These are phyloP conservation scores for Chrysoporthe cubensis DNA, from an alignment of 2,329 filamentous ascomycete species.

Conservation along the genomic window DNA sequence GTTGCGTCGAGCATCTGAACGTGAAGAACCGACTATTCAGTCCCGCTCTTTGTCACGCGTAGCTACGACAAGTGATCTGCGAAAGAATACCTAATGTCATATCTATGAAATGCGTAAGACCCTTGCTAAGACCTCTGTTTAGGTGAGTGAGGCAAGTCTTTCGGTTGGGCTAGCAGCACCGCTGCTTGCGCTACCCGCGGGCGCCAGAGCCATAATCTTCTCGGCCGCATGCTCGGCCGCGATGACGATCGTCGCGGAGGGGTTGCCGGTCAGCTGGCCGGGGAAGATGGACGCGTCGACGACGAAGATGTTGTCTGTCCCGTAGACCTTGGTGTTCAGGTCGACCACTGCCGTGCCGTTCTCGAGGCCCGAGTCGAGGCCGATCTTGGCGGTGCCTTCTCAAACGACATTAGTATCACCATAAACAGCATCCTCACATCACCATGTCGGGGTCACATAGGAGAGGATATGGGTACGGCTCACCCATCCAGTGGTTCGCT, in stretches of 20 bases:
- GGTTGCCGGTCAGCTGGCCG: slow-evolving; percentile 27
- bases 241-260: slow-evolving; percentile 26
- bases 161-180: background rate
- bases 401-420: background rate
- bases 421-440: background rate
- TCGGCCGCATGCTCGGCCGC: slow-evolving; percentile 26
- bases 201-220: slow-evolving; percentile 24
- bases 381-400: slow-evolving; percentile 27
- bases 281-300: slow-evolving; percentile 29
- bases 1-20: background rate
- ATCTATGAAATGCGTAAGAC: background rate
- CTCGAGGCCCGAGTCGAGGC: slow-evolving; percentile 26
- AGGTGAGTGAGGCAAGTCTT: background rate
- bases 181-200: background rate
- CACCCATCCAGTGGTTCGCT: slow-evolving; percentile 29
- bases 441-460: background rate
- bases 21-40: background rate
- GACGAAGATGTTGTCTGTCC: slow-evolving; percentile 30
- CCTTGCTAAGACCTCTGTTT: background rate
- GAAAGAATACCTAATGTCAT: background rate
- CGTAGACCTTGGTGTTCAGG: slow-evolving; percentile 27
- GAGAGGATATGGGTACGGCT: background rate
- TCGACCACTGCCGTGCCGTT: slow-evolving; percentile 28
- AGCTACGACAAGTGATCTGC: background rate
- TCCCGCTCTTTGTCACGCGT: background rate